phyloP scores from a whole-genome alignment of 441 rosid genomes.

The Adansonia gregorii region DNA sequence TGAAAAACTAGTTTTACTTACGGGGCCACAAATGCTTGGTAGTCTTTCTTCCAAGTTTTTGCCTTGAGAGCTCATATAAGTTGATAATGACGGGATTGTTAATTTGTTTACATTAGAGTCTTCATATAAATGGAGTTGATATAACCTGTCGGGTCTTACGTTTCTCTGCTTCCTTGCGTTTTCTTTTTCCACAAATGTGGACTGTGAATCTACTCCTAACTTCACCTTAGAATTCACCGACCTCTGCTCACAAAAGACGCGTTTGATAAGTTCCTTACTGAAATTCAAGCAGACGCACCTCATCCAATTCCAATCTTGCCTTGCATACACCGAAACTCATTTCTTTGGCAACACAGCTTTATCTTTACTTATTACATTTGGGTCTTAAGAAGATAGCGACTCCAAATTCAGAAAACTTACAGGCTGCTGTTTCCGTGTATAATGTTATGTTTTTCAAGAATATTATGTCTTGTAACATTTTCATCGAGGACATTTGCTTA shows the following conservation, averaged over 20 bases:
- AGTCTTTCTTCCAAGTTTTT: too few species aligned
- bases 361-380: slow-evolving; percentile 62
- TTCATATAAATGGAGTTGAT: background rate
- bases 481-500: slow-evolving; percentile 52
- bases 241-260: slow-evolving; percentile 62
- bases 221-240: slow-evolving; percentile 36
- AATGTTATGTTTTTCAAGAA: slow-evolving; percentile 51
- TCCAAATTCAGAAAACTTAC: slow-evolving; percentile 55
- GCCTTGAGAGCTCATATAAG: too few species aligned
- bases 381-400: slow-evolving; percentile 62
- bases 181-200: slow-evolving; percentile 25
- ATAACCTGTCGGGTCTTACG: background rate
- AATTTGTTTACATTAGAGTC: background rate
- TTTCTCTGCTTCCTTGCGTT: slow-evolving; percentile 32
- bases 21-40: background rate
- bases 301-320: slow-evolving; percentile 44
- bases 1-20: slow-evolving; percentile 8
- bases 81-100: background rate
- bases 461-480: slow-evolving; percentile 70
- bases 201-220: slow-evolving; percentile 15
- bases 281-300: slow-evolving; percentile 57
- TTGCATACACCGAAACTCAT: slow-evolving; percentile 45
- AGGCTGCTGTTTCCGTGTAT: slow-evolving; percentile 47
- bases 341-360: slow-evolving; percentile 56
- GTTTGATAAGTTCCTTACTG: slow-evolving; percentile 40